These are phyloP conservation scores for Lentinula aciculospora DNA, from an alignment of 768 basidiomycete species.

Conservation along the genomic window DNA sequence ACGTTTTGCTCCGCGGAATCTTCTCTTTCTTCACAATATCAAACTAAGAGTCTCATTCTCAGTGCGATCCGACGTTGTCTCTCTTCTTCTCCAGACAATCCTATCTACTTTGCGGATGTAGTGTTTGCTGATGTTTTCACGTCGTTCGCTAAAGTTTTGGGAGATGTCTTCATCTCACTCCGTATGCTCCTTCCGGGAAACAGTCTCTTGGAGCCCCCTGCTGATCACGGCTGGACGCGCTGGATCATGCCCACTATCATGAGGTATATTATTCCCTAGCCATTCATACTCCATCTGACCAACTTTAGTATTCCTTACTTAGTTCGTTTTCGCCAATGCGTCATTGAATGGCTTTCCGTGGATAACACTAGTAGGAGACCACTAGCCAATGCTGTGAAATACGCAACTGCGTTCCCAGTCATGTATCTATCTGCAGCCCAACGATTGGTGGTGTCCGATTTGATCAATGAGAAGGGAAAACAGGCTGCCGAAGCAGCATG, in stretches of 20 bases:
- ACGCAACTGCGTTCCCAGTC: slow-evolving; percentile 94
- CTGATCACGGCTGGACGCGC: slow-evolving; percentile 54
- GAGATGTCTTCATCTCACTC: slow-evolving; percentile 86
- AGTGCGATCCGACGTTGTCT: slow-evolving; percentile 77
- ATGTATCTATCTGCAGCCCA: slow-evolving; percentile 93
- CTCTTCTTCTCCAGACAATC: slow-evolving; percentile 50
- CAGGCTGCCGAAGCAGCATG: slow-evolving; percentile 42
- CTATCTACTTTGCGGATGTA: slow-evolving; percentile 86
- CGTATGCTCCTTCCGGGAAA: slow-evolving; percentile 86
- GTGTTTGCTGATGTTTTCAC: slow-evolving; percentile 94
- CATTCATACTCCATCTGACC: neutral
- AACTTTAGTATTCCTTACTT: slow-evolving; percentile 75
- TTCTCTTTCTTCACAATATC: neutral
- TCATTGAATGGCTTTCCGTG: slow-evolving; percentile 71
- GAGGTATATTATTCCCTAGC: slow-evolving; percentile 51
- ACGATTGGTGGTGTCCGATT: slow-evolving; percentile 58
- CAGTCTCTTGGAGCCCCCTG: slow-evolving; percentile 61
- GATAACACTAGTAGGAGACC: slow-evolving; percentile 65
- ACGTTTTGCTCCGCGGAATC: slow-evolving; percentile 25
- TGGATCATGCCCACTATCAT: slow-evolving; percentile 83
- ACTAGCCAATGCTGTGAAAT: slow-evolving; percentile 90
- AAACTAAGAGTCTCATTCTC: slow-evolving; percentile 2
- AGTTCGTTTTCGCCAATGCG: slow-evolving; percentile 90
- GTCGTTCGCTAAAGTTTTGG: slow-evolving; percentile 94
- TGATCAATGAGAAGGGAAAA: slow-evolving; percentile 43